Percentiles rank a stretch among this genome's conserved stretches.
Conservation (phyloP, 1,284 basidiomycete species). For the Cutaneotrichosporon cavernicola region DNA sequence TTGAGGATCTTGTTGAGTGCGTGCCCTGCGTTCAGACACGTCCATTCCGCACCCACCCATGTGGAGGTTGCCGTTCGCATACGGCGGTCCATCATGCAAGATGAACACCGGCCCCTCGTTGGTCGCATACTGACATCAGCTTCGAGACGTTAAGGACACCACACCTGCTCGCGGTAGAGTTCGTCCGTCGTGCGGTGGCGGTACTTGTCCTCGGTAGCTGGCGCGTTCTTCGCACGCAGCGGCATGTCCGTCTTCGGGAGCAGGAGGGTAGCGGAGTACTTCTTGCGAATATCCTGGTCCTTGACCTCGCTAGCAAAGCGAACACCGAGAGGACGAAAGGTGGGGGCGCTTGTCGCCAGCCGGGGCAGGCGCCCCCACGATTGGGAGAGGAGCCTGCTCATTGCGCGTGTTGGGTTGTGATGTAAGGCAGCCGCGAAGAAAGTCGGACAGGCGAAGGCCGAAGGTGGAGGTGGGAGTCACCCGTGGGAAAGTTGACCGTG, state of each 20-base stretch:
- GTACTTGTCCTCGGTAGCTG: constrained; percentile 62
- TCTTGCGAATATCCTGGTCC: constrained; percentile 27
- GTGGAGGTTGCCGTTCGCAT: constrained; percentile 94
- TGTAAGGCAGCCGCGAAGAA: constrained; percentile 2
- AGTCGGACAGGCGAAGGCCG: background rate
- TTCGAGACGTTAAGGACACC: background rate
- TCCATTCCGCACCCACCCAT: constrained; percentile 64
- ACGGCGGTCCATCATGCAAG: constrained; percentile 94
- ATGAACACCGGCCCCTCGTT: constrained; percentile 63
- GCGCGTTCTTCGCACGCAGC: constrained; percentile 68
- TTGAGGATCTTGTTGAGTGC: constrained; percentile 96
- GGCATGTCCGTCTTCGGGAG: constrained; percentile 83
- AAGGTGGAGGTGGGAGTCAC: constrained; percentile 5
- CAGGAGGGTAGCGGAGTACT: constrained; percentile 68
- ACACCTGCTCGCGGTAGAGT: constrained; percentile 81
- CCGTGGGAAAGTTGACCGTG: constrained; percentile 16
- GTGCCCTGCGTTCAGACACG: constrained; percentile 65
- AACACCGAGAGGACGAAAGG: background rate
- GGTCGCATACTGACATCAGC: constrained; percentile 61
- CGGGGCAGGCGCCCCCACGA: constrained; percentile 1
- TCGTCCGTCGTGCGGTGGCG: constrained; percentile 67
- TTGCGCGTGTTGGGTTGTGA: constrained; percentile 2
- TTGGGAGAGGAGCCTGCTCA: constrained; percentile 20
- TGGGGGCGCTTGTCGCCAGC: background rate
- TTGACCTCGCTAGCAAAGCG: constrained; percentile 1